phyloP scores from a whole-genome alignment of 768 basidiomycete species.

The Arthromyces matolae region DNA sequence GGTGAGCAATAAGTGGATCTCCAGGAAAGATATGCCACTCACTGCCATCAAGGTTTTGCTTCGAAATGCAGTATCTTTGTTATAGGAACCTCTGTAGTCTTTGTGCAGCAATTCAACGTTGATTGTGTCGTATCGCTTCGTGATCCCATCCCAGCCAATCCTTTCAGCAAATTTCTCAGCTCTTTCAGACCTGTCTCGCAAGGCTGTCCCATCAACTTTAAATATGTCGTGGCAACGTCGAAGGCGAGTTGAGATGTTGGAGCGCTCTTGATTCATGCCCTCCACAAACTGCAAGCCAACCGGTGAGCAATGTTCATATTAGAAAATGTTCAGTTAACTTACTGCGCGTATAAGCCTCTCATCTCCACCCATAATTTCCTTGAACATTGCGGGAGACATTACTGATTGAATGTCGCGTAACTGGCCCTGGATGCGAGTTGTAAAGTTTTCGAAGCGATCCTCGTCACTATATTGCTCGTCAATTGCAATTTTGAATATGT shows the following conservation, averaged over 20 bases:
- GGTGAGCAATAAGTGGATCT: not conserved
- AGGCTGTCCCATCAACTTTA: no score
- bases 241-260: not conserved
- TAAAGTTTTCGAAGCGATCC: not conserved
- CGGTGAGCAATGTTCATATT: not conserved
- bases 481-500: not conserved
- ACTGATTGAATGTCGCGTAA: not conserved
- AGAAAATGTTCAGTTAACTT: not conserved
- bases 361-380: not conserved
- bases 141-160: no score
- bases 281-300: not conserved
- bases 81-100: no score
- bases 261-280: not conserved
- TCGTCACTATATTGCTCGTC: not conserved
- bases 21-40: not conserved
- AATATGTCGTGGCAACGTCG: not conserved
- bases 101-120: no score
- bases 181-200: no score
- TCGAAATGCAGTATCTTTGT: no score
- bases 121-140: no score
- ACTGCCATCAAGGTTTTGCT: not conserved
- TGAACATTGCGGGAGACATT: not conserved
- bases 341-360: not conserved
- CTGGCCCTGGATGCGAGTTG: not conserved
- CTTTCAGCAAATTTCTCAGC: no score